These are phyloP conservation scores for Penicillium alfredii DNA, from an alignment of 495 filamentous ascomycete species.

Conservation along the genomic window DNA sequence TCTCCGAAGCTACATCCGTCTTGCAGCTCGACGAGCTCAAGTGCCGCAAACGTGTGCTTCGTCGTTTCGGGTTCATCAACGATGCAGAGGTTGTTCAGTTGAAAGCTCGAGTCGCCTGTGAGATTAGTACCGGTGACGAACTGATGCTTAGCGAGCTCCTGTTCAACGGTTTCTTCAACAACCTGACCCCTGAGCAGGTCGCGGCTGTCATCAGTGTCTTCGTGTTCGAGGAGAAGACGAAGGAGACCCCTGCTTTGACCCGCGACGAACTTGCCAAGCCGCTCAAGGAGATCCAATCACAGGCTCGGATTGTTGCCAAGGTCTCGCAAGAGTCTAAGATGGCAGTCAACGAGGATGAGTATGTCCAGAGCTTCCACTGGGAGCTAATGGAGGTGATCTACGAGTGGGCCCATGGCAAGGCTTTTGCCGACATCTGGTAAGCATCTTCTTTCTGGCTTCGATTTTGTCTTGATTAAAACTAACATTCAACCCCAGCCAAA, in stretches of 20 bases:
- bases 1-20: slow-evolving; percentile 72
- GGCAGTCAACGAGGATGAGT: slow-evolving; percentile 85
- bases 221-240: slow-evolving; percentile 92
- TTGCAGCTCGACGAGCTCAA: slow-evolving; percentile 95
- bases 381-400: slow-evolving; percentile 95
- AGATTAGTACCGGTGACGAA: slow-evolving; percentile 92
- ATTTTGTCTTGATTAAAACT: slow-evolving; percentile 1
- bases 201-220: slow-evolving; percentile 86
- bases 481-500: slow-evolving; percentile 57
- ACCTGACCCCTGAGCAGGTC: slow-evolving; percentile 77
- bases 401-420: slow-evolving; percentile 86
- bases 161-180: slow-evolving; percentile 98
- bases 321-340: slow-evolving; percentile 91
- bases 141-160: slow-evolving; percentile 85
- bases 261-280: slow-evolving; percentile 82
- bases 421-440: slow-evolving; percentile 94
- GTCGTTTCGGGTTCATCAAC: slow-evolving; percentile 92
- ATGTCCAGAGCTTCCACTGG: slow-evolving; percentile 77
- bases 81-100: slow-evolving; percentile 89
- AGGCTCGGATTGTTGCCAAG: slow-evolving; percentile 83
- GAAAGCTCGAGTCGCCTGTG: slow-evolving; percentile 93
- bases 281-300: slow-evolving; percentile 73
- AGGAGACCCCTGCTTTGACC: slow-evolving; percentile 54
- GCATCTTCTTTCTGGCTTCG: slow-evolving; percentile 18
- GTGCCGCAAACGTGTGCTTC: slow-evolving; percentile 90